Base-by-base conservation (phyloP, 176 grass and related monocot species). In the Carex kokanica region DNA sequence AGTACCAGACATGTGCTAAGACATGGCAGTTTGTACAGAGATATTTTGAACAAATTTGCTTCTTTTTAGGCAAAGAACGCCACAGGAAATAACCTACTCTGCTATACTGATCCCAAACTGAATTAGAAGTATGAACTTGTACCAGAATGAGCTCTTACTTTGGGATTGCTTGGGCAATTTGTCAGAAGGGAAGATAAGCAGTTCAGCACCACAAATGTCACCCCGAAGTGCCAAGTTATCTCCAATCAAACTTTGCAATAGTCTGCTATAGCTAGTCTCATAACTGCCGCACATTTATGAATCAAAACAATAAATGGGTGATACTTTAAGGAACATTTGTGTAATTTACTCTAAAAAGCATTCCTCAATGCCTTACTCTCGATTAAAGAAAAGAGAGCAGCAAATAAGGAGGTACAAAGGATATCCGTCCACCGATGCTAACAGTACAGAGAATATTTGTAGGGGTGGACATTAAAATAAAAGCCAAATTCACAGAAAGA, bases 111-210 rank as follows among this genome's bases (percentile, higher is more conserved):
- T 58, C 24, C 17, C 27, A 21, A 61, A 80, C 52, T 61, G 54
- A 80, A 80, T 80, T 18, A 36, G 6, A 82, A 61, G 29, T 16
- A 40, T 81, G 18, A 82, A 85, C 49, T 54, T 63, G n/a, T 79
- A 49, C 38, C 16, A 60, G 68, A 53, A 81, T 59, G 31, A 75
- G 32, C 60, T 74, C 91, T 90, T 95, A 99, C 97, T 91, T 88
- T 95, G 96, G 68, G 84, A 89, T 58, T 74, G 86, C 74, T 88
- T 83, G 27, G 93, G 89, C 83, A 99, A 87, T 73, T 92, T 92
- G 88, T 93, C 86, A 66, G 97, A 99, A n/a, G 93, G 63, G 60
- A 99, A 99, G 82, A 99, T 96, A 78, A 99, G 88, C 79, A 99
- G 91, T 78, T 96, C 88, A 74, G 65, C 60, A 32, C 83, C 89